phyloP scores from a whole-genome alignment of 495 filamentous ascomycete species.

The Niebla homalea region DNA sequence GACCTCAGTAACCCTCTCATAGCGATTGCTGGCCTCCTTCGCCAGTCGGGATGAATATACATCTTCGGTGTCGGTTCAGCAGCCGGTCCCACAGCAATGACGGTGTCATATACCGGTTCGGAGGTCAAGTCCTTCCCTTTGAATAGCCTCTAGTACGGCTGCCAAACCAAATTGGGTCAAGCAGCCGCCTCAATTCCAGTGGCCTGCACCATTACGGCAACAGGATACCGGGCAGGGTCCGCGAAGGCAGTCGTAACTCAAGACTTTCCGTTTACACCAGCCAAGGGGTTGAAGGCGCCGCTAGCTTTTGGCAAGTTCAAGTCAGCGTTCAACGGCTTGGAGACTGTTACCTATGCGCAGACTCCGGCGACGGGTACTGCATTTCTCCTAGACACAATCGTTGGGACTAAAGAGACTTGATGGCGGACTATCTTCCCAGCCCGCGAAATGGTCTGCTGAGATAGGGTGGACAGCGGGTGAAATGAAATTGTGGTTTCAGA shows the following conservation, averaged over 20 bases:
- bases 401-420: neutral
- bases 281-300: neutral
- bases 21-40: neutral
- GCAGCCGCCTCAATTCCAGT: neutral
- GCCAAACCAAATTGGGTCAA: neutral
- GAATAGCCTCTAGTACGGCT: neutral
- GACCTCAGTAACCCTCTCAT: neutral
- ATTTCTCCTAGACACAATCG: neutral
- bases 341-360: neutral
- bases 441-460: too few species aligned
- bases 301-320: neutral
- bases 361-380: neutral
- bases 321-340: neutral
- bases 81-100: neutral
- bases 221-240: neutral
- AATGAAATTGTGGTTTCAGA: too few species aligned
- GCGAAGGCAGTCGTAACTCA: neutral
- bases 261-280: neutral
- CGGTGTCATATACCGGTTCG: neutral
- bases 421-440: too few species aligned
- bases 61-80: neutral
- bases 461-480: too few species aligned
- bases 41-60: neutral
- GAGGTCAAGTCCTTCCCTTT: neutral
- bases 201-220: neutral